phyloP scores from a whole-genome alignment of 306 rosid species.

The Cucurbita maxima region DNA sequence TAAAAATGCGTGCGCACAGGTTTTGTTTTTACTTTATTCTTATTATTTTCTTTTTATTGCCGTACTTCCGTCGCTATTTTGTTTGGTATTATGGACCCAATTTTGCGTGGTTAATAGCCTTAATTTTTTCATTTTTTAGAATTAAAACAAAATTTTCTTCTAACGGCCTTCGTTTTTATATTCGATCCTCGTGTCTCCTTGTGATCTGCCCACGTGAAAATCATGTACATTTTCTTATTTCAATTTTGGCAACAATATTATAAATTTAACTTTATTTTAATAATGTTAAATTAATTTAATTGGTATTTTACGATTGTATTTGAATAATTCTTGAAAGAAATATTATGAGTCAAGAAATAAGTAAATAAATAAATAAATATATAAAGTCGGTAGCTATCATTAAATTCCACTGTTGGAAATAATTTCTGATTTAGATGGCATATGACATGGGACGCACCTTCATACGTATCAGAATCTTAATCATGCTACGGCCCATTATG shows the following conservation, averaged over 20 bases:
- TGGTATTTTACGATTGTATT: no score
- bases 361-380: no score
- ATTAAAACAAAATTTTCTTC: background rate
- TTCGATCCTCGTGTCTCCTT: background rate
- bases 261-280: no score
- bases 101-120: background rate
- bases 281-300: no score
- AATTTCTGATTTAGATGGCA: background rate
- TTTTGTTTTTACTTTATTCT: background rate
- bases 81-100: constrained; percentile 2
- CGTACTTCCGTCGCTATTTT: background rate
- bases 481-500: background rate
- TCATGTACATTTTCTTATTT: no score
- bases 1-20: background rate
- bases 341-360: no score
- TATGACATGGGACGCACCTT: background rate
- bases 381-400: background rate
- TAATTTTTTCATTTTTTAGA: background rate
- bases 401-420: background rate
- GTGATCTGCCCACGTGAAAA: no score
- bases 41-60: background rate
- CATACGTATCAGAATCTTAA: background rate
- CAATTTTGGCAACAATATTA: no score
- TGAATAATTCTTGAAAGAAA: no score
- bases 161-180: background rate